These are phyloP conservation scores for Andrographis paniculata DNA, from an alignment of 305 asterid genomes.

Conservation along the genomic window DNA sequence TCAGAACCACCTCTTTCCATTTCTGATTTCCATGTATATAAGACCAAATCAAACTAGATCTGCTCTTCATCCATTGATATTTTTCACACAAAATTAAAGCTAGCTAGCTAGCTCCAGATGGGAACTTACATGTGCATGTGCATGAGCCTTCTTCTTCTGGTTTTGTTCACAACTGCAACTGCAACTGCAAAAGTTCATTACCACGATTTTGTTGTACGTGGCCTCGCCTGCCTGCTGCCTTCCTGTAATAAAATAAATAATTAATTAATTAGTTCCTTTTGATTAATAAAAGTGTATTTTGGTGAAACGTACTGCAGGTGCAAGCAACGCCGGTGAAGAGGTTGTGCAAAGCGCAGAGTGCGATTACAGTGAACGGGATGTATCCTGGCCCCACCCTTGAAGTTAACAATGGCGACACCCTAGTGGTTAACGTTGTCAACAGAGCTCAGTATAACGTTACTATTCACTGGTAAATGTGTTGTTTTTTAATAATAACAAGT, in stretches of 20 bases:
- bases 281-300: neutral
- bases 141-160: conserved; percentile 14
- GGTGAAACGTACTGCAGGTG: conserved; percentile 31
- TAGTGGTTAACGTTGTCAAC: conserved; percentile 54
- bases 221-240: too few relatives aligned
- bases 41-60: conserved; percentile 7
- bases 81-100: too few relatives aligned
- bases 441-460: conserved; percentile 58
- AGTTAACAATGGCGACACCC: conserved; percentile 62
- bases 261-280: neutral
- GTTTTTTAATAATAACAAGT: too few relatives aligned
- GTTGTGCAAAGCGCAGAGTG: conserved; percentile 57
- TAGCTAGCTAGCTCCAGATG: too few relatives aligned
- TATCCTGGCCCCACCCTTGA: conserved; percentile 69
- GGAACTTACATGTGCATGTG: conserved; percentile 7
- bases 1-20: conserved; percentile 20
- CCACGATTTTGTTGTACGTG: conserved; percentile 49
- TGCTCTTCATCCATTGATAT: too few relatives aligned
- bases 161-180: conserved; percentile 11
- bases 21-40: conserved; percentile 20
- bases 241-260: too few relatives aligned
- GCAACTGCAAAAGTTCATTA: conserved; percentile 37
- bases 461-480: conserved; percentile 78
- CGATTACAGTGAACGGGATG: conserved; percentile 63
- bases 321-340: conserved; percentile 65